A percentile compares a stretch with the other conserved stretches of the same genome.
Evolutionary conservation across 345 rosid genomes (phyloP).

Genomic region (Psidium guajava): DNA sequence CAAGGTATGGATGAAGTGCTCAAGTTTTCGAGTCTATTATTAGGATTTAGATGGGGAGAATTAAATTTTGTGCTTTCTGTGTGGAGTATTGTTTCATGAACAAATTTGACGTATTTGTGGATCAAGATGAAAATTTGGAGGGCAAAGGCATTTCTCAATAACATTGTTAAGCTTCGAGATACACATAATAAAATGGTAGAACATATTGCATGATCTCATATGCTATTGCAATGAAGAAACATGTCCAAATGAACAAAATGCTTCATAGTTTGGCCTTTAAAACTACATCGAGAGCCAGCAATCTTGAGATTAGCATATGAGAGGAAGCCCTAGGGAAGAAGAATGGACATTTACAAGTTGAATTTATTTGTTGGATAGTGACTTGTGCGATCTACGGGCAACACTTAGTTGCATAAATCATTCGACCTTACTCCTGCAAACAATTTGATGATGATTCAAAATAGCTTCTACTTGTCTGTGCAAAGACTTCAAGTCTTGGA

Average conservation of each 20-base stretch:
- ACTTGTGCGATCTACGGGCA: neutral
- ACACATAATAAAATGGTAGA: neutral
- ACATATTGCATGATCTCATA: neutral
- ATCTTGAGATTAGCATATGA: neutral
- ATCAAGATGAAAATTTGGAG: conserved; percentile 16
- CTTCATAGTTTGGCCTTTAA: neutral
- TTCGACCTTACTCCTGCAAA: neutral
- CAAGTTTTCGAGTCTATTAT: conserved; percentile 2
- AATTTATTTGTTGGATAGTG: conserved; percentile 10
- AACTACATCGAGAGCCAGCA: neutral
- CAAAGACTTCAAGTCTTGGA: neutral
- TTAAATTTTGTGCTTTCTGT: conserved; percentile 10
- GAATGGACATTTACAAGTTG: conserved; percentile 2
- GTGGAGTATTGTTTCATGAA: conserved; percentile 5
- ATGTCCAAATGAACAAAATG: neutral
- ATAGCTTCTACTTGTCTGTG: too few relatives aligned
- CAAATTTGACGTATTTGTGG: neutral
- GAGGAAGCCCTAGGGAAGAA: neutral
- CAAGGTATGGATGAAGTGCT: conserved; percentile 15
- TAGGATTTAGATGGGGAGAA: conserved; percentile 5
- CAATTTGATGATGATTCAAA: neutral
- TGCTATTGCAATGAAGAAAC: neutral
- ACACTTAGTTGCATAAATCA: conserved; percentile 3
- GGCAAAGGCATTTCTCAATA: conserved; percentile 7
- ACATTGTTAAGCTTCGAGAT: too few relatives aligned